Evolutionary conservation across 2,329 filamentous ascomycete genomes (phyloP), one percentile per base, ranked within the genome.

Genomic region (Trichoderma sp.): DNA sequence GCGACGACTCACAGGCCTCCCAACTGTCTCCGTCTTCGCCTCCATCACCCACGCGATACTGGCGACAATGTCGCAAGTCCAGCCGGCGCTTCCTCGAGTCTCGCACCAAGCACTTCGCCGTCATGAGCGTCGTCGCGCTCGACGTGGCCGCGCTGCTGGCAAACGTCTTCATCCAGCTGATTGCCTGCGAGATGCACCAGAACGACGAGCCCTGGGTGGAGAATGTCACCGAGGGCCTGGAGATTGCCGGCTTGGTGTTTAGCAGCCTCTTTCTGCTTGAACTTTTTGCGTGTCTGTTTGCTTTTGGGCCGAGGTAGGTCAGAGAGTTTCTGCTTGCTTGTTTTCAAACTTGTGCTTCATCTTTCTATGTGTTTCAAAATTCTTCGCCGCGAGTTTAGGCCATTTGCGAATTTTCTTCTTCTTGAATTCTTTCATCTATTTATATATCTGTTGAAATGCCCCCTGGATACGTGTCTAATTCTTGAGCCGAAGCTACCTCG

Each of bases 221-320:
- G 9, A 66, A 69, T 1, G 72, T 79, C 41, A 73, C 74, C 17
- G 68, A 73, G n/a, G 69, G 73, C 0, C 75, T 90, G 47, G 81
- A 81, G 14, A 76, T 80, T 3, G 75, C 83, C 41, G 83, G 85
- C 6, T 74, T 90, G 51, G 77, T 84, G 2, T 86, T 90, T 72
- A 88, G 85, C 63, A 85, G 81, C 69, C 71, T 90, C 30, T 91
- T 91, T 72, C 80, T 91, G 78, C 69, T 82, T 0, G 89, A 91
- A 75, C 74, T 91, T 73, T 63, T 82, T 10, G 76, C 83, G 3
- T 84, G 81, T 34, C 74, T 90, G 2, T 85, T 86, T 78, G 85
- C 85, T 3, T 90, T 88, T 77, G 88, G 88, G 2, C 75, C 79
- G 39, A 69, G 76, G 86, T 90, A 76, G 72, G 82, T 77, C 12